These are phyloP conservation scores for Ampelocalamus luodianensis DNA, from an alignment of 176 grass and related monocot species.

Conservation along the genomic window DNA sequence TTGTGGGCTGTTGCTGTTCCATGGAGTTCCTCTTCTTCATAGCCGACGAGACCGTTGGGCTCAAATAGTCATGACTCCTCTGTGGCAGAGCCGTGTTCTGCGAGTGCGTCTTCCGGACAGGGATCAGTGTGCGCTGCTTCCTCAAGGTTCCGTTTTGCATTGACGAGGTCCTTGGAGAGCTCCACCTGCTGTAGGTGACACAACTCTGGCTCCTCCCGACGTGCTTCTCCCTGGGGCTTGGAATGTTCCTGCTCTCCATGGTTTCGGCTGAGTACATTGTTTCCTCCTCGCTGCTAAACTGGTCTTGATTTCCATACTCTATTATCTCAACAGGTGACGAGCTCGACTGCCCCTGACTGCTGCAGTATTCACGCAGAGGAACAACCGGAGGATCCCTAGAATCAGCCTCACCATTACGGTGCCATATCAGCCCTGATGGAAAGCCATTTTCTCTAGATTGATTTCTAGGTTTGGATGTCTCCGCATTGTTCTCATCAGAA, in stretches of 20 bases:
- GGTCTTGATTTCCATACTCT: constrained; percentile 50
- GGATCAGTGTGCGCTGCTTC: constrained; percentile 65
- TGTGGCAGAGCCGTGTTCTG: constrained; percentile 58
- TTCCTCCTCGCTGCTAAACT: constrained; percentile 75
- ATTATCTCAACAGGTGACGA: constrained; percentile 59
- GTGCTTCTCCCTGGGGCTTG: constrained; percentile 68
- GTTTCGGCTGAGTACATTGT: constrained; percentile 99
- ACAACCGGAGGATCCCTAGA: constrained; percentile 47
- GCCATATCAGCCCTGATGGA: constrained; percentile 52
- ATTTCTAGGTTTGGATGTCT: constrained; percentile 50
- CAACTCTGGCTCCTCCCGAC: constrained; percentile 90
- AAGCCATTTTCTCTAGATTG: constrained; percentile 52
- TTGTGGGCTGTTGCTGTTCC: constrained; percentile 62
- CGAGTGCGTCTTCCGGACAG: constrained; percentile 66
- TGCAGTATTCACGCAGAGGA: constrained; percentile 40
- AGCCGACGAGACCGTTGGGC: constrained; percentile 85
- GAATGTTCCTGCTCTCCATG: constrained; percentile 94
- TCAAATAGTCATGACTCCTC: constrained; percentile 77
- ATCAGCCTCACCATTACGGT: constrained; percentile 51
- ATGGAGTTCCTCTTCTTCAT: constrained; percentile 85
- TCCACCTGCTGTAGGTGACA: constrained; percentile 75
- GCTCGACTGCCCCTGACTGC: constrained; percentile 72
- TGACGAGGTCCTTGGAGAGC: constrained; percentile 58
- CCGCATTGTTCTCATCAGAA: constrained; percentile 68
- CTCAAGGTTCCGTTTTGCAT: constrained; percentile 49